These are phyloP conservation scores for Hippophae rhamnoides DNA, from an alignment of 306 rosid species.

Conservation along the genomic window DNA sequence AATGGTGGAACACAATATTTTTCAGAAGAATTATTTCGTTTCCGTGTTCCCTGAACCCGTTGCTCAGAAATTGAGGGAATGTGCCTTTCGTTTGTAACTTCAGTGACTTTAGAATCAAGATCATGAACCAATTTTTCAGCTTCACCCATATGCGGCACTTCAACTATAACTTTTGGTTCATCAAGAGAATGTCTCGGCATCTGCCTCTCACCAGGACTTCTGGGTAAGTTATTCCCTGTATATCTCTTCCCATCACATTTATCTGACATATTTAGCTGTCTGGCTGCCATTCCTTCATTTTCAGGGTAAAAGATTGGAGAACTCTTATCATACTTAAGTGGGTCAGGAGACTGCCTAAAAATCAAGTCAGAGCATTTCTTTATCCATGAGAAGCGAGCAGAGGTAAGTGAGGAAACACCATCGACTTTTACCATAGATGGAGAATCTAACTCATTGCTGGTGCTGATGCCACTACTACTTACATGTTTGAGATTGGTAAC, in stretches of 20 bases:
- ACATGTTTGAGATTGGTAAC: slow-evolving; percentile 17
- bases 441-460: slow-evolving; percentile 37
- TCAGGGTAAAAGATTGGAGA: slow-evolving; percentile 16
- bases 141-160: slow-evolving; percentile 51
- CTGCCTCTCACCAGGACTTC: slow-evolving; percentile 26
- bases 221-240: slow-evolving; percentile 24
- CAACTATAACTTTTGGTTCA: slow-evolving; percentile 83
- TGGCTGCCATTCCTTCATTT: slow-evolving; percentile 16
- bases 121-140: slow-evolving; percentile 16
- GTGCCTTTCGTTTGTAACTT: slow-evolving; percentile 36
- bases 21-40: slow-evolving; percentile 42
- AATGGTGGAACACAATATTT: slow-evolving; percentile 23
- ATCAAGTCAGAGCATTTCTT: slow-evolving; percentile 61
- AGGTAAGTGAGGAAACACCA: slow-evolving; percentile 35
- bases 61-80: slow-evolving; percentile 12
- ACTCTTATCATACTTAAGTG: slow-evolving; percentile 23
- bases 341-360: slow-evolving; percentile 54
- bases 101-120: slow-evolving; percentile 26
- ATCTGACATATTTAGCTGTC: slow-evolving; percentile 11
- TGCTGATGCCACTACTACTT: slow-evolving; percentile 18
- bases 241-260: slow-evolving; percentile 17
- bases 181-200: slow-evolving; percentile 33
- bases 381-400: slow-evolving; percentile 64
- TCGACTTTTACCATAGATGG: slow-evolving; percentile 32
- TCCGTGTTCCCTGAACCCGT: slow-evolving; percentile 36